phyloP scores from a whole-genome alignment of 257 asterid species.

The Echium plantagineum region DNA sequence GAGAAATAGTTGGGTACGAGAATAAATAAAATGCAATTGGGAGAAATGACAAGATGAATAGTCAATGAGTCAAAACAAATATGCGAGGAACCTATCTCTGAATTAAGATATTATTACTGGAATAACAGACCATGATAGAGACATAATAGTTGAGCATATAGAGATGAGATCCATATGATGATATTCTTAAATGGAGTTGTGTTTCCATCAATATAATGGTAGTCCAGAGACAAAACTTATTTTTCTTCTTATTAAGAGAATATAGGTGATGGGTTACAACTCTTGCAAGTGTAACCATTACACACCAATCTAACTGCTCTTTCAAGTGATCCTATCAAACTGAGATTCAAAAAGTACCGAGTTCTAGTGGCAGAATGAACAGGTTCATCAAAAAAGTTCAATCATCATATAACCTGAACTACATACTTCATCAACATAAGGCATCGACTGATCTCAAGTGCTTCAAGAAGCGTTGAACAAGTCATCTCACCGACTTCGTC shows the following conservation, averaged over 20 bases:
- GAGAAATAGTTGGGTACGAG: neutral
- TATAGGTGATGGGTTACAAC: neutral
- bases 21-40: neutral
- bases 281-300: neutral
- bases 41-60: neutral
- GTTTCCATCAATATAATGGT: neutral
- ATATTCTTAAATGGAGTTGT: neutral
- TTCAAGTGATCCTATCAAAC: conserved; percentile 4
- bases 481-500: conserved; percentile 90
- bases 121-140: neutral
- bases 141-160: neutral
- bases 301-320: conserved; percentile 25
- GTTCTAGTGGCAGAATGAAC: neutral
- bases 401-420: neutral
- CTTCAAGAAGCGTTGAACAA: conserved; percentile 94
- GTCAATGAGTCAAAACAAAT: neutral
- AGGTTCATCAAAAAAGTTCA: neutral
- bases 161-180: neutral
- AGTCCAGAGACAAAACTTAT: neutral
- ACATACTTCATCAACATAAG: conserved; percentile 80
- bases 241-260: no score
- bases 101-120: neutral
- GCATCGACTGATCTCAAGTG: conserved; percentile 98
- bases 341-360: neutral
- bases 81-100: neutral